Conservation (phyloP, 495 filamentous ascomycete species). For the Extremus antarcticus region DNA sequence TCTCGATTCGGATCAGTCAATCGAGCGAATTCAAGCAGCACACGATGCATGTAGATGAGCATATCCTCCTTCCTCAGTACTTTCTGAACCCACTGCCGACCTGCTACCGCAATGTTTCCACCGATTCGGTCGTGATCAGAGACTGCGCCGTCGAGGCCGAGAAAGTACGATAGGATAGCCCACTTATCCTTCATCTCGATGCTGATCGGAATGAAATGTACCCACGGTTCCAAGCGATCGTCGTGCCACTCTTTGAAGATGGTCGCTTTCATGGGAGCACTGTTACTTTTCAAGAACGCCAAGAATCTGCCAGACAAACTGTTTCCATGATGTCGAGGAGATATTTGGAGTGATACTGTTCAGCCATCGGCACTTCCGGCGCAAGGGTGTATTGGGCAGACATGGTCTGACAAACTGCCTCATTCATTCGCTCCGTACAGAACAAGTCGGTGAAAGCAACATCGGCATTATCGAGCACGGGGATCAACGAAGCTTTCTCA, state of each 20-base stretch:
- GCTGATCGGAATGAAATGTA: conserved; percentile 68
- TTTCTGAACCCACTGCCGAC: conserved; percentile 50
- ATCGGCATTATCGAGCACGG: background rate
- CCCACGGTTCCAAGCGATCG: conserved; percentile 56
- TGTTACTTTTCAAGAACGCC: conserved; percentile 47
- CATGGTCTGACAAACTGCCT: too few species aligned
- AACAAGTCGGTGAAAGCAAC: conserved; percentile 27
- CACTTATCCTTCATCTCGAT: conserved; percentile 35
- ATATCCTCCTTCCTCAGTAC: conserved; percentile 67
- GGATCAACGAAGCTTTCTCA: too few species aligned
- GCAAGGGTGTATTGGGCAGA: conserved; percentile 43
- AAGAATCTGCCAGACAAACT: conserved; percentile 54
- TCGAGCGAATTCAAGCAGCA: conserved; percentile 55
- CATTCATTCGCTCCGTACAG: conserved; percentile 41
- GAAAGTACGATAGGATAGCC: conserved; percentile 25
- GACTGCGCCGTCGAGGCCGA: conserved; percentile 17
- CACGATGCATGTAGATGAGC: conserved; percentile 68
- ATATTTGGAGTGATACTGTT: conserved; percentile 48
- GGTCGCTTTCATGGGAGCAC: conserved; percentile 50
- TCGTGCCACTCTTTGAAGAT: conserved; percentile 70
- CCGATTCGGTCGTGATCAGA: conserved; percentile 39
- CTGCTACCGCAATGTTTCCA: conserved; percentile 54
- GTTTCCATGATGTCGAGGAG: conserved; percentile 57
- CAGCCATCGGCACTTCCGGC: conserved; percentile 21
- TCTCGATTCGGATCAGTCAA: conserved; percentile 28